Evolutionary conservation across 805 yeast genomes (phyloP), one percentile per base, ranked within the genome.

Genomic region (Candida sphagnicola): DNA sequence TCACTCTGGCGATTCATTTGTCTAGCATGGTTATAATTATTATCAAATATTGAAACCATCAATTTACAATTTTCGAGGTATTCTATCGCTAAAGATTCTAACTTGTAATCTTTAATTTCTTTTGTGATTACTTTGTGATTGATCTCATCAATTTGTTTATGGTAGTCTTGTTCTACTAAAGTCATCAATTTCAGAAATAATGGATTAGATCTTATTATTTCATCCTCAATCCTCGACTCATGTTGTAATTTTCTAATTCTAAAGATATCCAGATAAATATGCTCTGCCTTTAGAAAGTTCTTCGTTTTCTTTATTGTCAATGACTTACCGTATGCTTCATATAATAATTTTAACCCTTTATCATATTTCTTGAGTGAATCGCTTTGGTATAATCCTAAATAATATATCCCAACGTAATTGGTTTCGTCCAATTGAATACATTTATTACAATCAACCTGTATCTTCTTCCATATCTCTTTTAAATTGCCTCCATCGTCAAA

Each of bases 331-430:
- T 47, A 47, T 3, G 47, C 51, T 8, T 29, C 44, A n/a, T 36
- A 24, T 8, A 50, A 24, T 26, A 40, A 24, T 17, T 39, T 35
- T 25, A 48, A 30, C 3, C 47, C 54, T 16, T 30, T 35, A 3
- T 39, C 39, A 5, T 25, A 24, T 18, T 45, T 36, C 8, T 30
- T 28, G 11, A 34, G 31, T 8, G 34, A 31, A 29, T 44, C 40
- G 6, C 44, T 38, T 3, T 35, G 31, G 23, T 40, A 35, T 28
- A 50, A 38, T 2, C 45, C 48, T 28, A 28, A 37, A 18, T 35
- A 41, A 32, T 39, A 50, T 41, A 42, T 31, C 2, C 45, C 53
- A 36, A 49, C 53, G 28, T 41, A 38, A 35, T 49, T 49, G 13
- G 32, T 32, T 26, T 41, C 32, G 26, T 50, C 48, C n/a, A 45